Evolutionary conservation across 352 stramenopile species (phyloP).

Genomic region (Phytophthora syringae): DNA sequence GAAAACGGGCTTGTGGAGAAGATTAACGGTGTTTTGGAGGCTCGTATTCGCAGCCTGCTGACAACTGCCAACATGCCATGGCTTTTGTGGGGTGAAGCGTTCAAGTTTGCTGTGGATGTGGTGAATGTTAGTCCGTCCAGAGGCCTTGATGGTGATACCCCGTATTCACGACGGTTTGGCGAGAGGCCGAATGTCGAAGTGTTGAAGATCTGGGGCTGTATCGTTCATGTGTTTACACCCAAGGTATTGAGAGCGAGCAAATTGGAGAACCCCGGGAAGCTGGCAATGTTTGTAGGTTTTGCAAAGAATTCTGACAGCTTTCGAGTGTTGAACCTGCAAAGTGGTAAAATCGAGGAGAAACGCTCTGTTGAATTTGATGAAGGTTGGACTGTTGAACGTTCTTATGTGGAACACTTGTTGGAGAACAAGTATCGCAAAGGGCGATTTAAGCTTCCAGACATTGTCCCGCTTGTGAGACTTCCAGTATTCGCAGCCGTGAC

Average conservation of each 20-base stretch:
- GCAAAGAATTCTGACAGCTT: constrained; percentile 3
- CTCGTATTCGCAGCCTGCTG: not conserved
- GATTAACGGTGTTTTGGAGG: constrained; percentile 2
- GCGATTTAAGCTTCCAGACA: not conserved
- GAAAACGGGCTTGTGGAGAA: constrained; percentile 17
- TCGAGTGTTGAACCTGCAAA: constrained; percentile 6
- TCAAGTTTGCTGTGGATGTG: constrained; percentile 2
- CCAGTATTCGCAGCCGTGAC: not conserved
- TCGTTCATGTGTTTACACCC: constrained; percentile 4
- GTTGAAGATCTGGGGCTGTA: constrained; percentile 10
- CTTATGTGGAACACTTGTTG: not conserved
- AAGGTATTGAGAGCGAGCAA: constrained; percentile 4
- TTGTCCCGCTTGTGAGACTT: not conserved
- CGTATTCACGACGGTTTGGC: constrained; percentile 1
- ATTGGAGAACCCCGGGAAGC: constrained; percentile 17
- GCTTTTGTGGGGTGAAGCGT: constrained; percentile 5
- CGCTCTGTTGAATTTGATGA: constrained; percentile 9
- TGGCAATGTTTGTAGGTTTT: constrained; percentile 3
- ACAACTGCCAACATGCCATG: constrained; percentile 8
- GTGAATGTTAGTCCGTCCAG: no score
- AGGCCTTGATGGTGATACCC: constrained; percentile 1
- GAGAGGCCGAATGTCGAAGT: constrained; percentile 2
- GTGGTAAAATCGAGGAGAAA: not conserved
- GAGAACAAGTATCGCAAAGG: not conserved
- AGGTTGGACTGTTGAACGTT: constrained; percentile 1